Base-by-base conservation (phyloP, 177 flowering plant species). In the Vitis hybrid region DNA sequence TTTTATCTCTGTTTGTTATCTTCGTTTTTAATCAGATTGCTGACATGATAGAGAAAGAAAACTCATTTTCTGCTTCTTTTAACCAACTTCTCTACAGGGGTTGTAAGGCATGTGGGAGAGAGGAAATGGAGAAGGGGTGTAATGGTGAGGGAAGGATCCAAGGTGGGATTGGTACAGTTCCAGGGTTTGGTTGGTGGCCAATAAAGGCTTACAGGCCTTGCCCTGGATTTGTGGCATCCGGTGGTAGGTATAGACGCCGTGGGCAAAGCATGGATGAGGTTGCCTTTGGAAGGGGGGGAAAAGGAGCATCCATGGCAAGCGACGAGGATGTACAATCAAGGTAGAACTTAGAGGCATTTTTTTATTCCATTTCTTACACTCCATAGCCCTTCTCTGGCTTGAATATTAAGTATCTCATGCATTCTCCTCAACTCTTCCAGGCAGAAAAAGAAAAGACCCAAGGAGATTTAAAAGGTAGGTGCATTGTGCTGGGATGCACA, bases 101-200 rank as follows among this genome's bases (percentile, higher is more conserved):
- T 14, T 95, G 99, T 68, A 79, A 86, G 77, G 87, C 80, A 1
- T 95, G 98, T 74, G 98, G 98, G 51, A 91, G 79, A 73, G 88
- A 80, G 74, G 88, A 90, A 68, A 55, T 91, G 45, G 98, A 92
- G 81, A 90, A 70, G 54, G 97, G 97, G 19, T 95, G 99, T 79
- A 93, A 95, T 80, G 99, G 98, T 30, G 93, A 95, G 68, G 99
- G 99, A 52, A 88, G 97, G 80, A 89, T 95, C 74, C 99, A 95
- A 86, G 99, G 98, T 57, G 99, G 99, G 67, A 93, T 95, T 57
- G 98, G 92, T 51, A 90, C 94, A 6, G 81, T 95, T 18, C 98
- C 98, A 32, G 98, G 99, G 17, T 91, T 95, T 78, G 98, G 98
- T 50, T 95, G 99, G 99, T 93, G 99, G 99, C 99, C 99, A 0